phyloP scores from a whole-genome alignment of 257 asterid species.

The Cordia subcordata region DNA sequence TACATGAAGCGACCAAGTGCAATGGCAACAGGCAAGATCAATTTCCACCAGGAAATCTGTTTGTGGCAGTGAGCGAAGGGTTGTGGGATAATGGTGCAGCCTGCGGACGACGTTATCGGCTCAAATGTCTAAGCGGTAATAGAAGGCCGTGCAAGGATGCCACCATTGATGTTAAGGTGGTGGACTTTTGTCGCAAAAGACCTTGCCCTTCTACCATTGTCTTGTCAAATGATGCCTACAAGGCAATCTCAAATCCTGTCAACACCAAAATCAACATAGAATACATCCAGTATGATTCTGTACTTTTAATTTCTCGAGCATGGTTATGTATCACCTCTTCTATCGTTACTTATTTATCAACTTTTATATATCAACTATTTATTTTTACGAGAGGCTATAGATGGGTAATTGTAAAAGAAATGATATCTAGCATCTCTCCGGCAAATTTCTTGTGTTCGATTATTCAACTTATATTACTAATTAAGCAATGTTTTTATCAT shows the following conservation, averaged over 20 bases:
- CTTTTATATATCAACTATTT: too few species aligned
- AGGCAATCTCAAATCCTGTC: conserved; percentile 39
- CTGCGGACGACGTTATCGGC: conserved; percentile 53
- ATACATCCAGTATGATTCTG: conserved; percentile 31
- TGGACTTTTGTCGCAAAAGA: conserved; percentile 48
- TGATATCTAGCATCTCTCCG: too few species aligned
- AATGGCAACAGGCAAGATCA: conserved; percentile 58
- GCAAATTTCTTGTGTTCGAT: too few species aligned
- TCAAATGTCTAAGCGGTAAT: conserved; percentile 54
- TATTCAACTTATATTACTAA: too few species aligned
- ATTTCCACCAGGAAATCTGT: conserved; percentile 64
- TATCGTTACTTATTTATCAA: too few species aligned
- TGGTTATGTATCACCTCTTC: too few species aligned
- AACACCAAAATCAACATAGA: conserved; percentile 58
- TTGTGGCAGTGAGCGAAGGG: conserved; percentile 59
- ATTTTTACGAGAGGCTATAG: too few species aligned
- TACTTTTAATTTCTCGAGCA: conserved; percentile 1
- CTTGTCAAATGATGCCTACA: conserved; percentile 54
- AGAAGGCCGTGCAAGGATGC: conserved; percentile 40
- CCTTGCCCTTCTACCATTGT: conserved; percentile 73
- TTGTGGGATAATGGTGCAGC: conserved; percentile 84
- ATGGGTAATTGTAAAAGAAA: too few species aligned
- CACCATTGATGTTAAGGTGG: conserved; percentile 56
- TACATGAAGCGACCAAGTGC: conserved; percentile 66
- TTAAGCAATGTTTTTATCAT: too few species aligned